Evolutionary conservation across 2,329 filamentous ascomycete species (phyloP).

Genomic region (Aureobasidium vineae): DNA sequence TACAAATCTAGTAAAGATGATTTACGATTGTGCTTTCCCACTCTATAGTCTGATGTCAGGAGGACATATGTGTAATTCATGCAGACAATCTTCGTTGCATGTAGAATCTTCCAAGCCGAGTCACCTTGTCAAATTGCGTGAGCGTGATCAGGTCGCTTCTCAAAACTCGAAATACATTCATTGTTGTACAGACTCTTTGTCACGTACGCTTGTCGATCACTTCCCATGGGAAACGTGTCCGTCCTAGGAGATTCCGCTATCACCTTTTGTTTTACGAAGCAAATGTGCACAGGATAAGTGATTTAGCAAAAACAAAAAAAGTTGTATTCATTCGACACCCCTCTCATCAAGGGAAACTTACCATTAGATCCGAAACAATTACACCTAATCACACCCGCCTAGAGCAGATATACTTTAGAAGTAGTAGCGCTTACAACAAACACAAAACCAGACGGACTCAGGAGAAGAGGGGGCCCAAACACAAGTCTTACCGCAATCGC

Average conservation of each 20-base stretch:
- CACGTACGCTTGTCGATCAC: too few species aligned
- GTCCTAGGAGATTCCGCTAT: too few species aligned
- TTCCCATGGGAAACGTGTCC: too few species aligned
- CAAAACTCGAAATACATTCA: neutral
- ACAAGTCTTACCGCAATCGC: neutral
- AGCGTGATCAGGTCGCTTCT: neutral
- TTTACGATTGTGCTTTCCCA: too few species aligned
- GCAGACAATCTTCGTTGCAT: too few species aligned
- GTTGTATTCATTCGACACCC: neutral
- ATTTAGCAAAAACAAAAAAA: neutral
- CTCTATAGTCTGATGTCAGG: too few species aligned
- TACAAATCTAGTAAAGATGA: neutral
- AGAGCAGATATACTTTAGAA: too few species aligned
- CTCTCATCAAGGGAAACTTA: neutral
- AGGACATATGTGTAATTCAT: too few species aligned
- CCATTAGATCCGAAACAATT: neutral
- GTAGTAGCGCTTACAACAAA: neutral
- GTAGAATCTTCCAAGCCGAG: too few species aligned
- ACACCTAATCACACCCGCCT: neutral
- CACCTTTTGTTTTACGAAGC: too few species aligned
- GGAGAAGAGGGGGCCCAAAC: neutral
- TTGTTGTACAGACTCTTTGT: neutral
- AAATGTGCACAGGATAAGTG: neutral
- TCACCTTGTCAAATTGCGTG: neutral
- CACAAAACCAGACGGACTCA: neutral